Base-by-base conservation (phyloP, 805 yeast species). In the Spencermartinsiella europaea region DNA sequence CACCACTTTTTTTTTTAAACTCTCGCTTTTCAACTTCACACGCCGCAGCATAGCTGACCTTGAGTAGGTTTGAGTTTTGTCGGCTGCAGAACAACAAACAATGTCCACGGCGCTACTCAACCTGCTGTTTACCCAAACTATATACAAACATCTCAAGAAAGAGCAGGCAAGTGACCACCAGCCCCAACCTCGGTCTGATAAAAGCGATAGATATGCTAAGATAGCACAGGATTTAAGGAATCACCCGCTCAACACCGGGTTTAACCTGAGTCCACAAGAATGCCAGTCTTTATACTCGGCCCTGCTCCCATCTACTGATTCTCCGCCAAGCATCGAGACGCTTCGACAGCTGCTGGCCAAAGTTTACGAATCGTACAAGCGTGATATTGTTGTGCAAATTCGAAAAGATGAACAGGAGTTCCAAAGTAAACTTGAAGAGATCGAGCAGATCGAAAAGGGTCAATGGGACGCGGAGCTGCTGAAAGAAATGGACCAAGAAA, bases 381-480 rank as follows among this genome's bases (percentile, higher is more conserved):
- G 53, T 12, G 58, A 56, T 31, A 44, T 48, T 17, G 48, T 48
- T 4, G 42, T 46, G 8, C 57, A 60, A 43, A 56, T 63, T 36
- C 51, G 51, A 33, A 53, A 56, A 33, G 66, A 55, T 12, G 77
- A 73, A 49, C 50, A 53, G 28, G 62, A 58, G 14, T 72, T 68
- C 56, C 63, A 62, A 35, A 55, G 45, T 16, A 66, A 64, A 38
- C 61, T 64, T 38, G 53, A 54, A 10, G 76, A 73, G 46, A 71
- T 73, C 5, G 68, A 66, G 21, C 56, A 62, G 52, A 70, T 73
- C 14, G 74, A 70, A 42, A 58, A 60, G 33, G 76, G 76, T 1
- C 64, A 64, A 43, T 59, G 71, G 52, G 72, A 71, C 37, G 68
- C 67, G 25, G 61, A 64, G 34, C 53, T 60, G 14, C 48, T 68